These are phyloP conservation scores for Fusarium veterinarium DNA, from an alignment of 2,329 filamentous ascomycete species.

Conservation along the genomic window DNA sequence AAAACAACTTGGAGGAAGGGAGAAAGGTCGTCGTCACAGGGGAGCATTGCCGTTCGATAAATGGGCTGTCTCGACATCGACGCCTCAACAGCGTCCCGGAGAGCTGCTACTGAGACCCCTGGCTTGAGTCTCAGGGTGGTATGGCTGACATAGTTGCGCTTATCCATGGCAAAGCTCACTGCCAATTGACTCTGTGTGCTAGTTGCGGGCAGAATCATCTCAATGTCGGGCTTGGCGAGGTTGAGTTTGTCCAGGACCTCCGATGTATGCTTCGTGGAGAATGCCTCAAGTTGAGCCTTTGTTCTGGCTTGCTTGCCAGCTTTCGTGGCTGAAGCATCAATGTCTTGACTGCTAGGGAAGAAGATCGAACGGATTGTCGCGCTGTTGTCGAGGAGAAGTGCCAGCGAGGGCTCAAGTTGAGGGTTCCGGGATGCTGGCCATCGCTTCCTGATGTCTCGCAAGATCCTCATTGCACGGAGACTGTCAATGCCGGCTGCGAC, in stretches of 20 bases:
- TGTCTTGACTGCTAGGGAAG: neutral
- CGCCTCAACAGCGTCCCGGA: neutral
- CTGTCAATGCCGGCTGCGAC: constrained; percentile 13
- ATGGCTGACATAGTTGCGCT: constrained; percentile 23
- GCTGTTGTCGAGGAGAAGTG: neutral
- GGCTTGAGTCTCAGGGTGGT: neutral
- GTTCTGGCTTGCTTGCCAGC: neutral
- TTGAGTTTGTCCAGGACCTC: neutral
- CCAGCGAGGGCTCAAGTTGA: constrained; percentile 5
- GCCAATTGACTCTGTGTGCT: constrained; percentile 23
- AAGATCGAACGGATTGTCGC: constrained; percentile 2
- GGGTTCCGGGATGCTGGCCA: neutral
- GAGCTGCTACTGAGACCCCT: fast-evolving
- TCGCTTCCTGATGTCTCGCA: constrained; percentile 11
- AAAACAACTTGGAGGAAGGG: constrained; percentile 5
- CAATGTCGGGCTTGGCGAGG: neutral
- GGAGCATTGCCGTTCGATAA: constrained; percentile 3
- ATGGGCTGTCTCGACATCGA: constrained; percentile 8
- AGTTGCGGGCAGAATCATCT: constrained; percentile 11
- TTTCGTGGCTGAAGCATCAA: fast-evolving
- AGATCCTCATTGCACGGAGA: constrained; percentile 18
- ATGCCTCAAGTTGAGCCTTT: neutral
- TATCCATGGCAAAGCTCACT: constrained; percentile 22
- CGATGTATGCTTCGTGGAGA: neutral
- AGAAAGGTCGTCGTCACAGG: constrained; percentile 6